Evolutionary conservation across 371 early-diverging fungal genomes (phyloP).

Genomic region (Saksenaea vasiformis): DNA sequence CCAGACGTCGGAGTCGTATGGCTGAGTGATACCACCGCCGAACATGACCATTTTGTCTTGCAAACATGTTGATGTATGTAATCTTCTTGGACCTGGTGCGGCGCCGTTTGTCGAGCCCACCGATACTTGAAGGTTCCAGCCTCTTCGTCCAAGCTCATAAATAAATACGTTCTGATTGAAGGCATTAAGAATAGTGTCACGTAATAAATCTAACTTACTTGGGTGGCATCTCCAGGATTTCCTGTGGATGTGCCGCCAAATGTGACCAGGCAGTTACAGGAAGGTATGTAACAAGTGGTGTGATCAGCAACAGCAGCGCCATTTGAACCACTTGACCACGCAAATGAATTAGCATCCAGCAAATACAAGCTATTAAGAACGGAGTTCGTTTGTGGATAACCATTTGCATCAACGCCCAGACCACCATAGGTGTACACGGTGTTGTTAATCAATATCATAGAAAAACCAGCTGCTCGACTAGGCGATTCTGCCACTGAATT

Average conservation of each 20-base stretch:
- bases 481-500: slow-evolving; percentile 14
- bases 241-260: slow-evolving; percentile 54
- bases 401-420: slow-evolving; percentile 35
- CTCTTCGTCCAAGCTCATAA: slow-evolving; percentile 28
- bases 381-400: slow-evolving; percentile 24
- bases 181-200: not conserved
- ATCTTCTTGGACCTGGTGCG: slow-evolving; percentile 38
- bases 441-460: slow-evolving; percentile 35
- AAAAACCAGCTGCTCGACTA: slow-evolving; percentile 22
- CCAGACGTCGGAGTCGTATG: slow-evolving; percentile 48
- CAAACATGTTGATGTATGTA: slow-evolving; percentile 49
- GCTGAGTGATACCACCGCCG: slow-evolving; percentile 47
- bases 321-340: slow-evolving; percentile 42
- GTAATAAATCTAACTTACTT: slow-evolving; percentile 18
- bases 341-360: slow-evolving; percentile 41
- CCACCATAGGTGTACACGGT: slow-evolving; percentile 51
- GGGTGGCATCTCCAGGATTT: slow-evolving; percentile 34
- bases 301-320: slow-evolving; percentile 46
- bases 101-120: slow-evolving; percentile 17
- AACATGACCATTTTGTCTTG: slow-evolving; percentile 45
- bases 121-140: slow-evolving; percentile 42
- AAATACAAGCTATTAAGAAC: slow-evolving; percentile 41
- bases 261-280: slow-evolving; percentile 44
- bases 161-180: slow-evolving; percentile 27
- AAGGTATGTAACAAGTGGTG: slow-evolving; percentile 42